Percentiles rank a stretch among this genome's conserved stretches.
phyloP scores from a whole-genome alignment of 164 flowering plant species.

The Amborella trichopoda region DNA sequence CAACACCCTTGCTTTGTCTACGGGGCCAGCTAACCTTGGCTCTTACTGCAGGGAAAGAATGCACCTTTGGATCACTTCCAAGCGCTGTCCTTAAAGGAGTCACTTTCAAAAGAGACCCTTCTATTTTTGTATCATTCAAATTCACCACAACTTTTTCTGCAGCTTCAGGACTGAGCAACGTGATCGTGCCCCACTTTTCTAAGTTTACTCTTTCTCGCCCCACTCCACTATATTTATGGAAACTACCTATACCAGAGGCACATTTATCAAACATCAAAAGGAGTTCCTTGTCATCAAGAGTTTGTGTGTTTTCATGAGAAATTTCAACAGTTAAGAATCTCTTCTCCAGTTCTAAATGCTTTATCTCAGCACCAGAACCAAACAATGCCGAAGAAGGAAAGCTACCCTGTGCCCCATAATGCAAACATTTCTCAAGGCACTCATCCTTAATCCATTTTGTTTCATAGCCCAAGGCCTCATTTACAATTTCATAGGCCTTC shows the following conservation, averaged over 20 bases:
- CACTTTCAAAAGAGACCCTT: constrained; percentile 40
- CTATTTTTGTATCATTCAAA: constrained; percentile 27
- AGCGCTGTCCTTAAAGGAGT: constrained; percentile 27
- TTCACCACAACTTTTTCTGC: constrained; percentile 42
- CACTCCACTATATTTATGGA: constrained; percentile 30
- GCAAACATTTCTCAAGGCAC: constrained; percentile 69
- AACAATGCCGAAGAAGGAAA: constrained; percentile 64
- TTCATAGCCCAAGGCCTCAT: constrained; percentile 45
- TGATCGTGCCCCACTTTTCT: constrained; percentile 67
- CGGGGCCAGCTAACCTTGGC: constrained; percentile 88
- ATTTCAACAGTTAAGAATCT: constrained; percentile 61
- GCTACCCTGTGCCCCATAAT: constrained; percentile 36
- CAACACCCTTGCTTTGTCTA: constrained; percentile 59
- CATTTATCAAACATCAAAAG: constrained; percentile 44
- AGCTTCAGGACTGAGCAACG: constrained; percentile 69
- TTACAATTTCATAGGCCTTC: constrained; percentile 28
- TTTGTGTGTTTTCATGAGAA: constrained; percentile 20
- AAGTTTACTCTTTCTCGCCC: constrained; percentile 36
- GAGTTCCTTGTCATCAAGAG: constrained; percentile 62
- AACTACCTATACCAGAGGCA: constrained; percentile 42
- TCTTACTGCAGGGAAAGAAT: constrained; percentile 51
- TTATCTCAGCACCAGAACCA: constrained; percentile 90
- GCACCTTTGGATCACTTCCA: constrained; percentile 35
- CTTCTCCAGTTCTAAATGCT: constrained; percentile 73
- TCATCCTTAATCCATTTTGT: constrained; percentile 50